Conservation (phyloP, 2,329 filamentous ascomycete species). For the Mycosphaerelloides madeirae region DNA sequence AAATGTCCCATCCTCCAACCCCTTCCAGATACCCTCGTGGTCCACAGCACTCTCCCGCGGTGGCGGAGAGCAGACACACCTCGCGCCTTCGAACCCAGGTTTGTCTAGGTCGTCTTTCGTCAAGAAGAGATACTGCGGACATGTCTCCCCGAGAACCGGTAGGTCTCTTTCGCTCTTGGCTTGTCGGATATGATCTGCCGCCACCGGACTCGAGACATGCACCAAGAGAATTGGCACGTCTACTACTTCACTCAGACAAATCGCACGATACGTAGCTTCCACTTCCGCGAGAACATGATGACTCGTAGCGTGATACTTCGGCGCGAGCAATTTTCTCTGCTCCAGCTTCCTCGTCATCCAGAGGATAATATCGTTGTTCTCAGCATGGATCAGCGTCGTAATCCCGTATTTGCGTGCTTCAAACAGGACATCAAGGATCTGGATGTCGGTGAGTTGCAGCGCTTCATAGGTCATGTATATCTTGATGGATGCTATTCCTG, state of each 20-base stretch:
- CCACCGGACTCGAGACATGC: conserved; percentile 48
- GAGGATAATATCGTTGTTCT: conserved; percentile 51
- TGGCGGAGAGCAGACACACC: conserved; percentile 53
- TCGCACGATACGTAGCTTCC: conserved; percentile 52
- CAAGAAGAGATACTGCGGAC: conserved; percentile 54
- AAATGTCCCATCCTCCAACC: conserved; percentile 50
- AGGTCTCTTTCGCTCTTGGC: conserved; percentile 46
- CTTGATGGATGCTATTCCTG: conserved; percentile 39
- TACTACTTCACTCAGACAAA: conserved; percentile 48
- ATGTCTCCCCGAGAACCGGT: conserved; percentile 53
- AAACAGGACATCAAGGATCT: conserved; percentile 36
- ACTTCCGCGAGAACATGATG: conserved; percentile 49
- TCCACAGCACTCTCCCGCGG: conserved; percentile 45
- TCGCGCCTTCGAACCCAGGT: conserved; percentile 52
- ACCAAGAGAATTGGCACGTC: conserved; percentile 52
- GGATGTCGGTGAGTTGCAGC: conserved; percentile 36
- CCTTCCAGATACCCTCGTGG: conserved; percentile 50
- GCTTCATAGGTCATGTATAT: conserved; percentile 43
- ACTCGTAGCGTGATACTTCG: conserved; percentile 49
- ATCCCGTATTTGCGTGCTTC: conserved; percentile 43
- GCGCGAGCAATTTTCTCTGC: conserved; percentile 44
- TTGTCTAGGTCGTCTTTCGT: conserved; percentile 48
- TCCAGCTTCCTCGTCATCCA: conserved; percentile 53
- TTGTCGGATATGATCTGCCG: conserved; percentile 43
- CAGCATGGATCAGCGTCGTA: conserved; percentile 54